Conservation (phyloP, 129 eudicot species). For the Pulicaria dysenterica region DNA sequence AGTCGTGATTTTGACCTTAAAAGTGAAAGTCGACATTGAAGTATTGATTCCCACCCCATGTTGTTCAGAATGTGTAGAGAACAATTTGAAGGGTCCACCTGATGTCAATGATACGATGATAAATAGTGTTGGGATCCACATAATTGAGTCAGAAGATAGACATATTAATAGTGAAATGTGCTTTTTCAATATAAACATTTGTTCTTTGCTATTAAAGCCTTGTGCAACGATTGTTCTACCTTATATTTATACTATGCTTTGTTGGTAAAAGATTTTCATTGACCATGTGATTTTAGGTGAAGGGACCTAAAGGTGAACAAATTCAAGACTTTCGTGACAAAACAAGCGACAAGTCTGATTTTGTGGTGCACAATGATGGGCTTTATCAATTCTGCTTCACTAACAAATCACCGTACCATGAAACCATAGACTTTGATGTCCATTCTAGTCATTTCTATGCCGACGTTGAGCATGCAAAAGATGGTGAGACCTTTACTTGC, state of each 20-base stretch:
- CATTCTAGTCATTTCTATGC: conserved; percentile 58
- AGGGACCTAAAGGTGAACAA: conserved; percentile 85
- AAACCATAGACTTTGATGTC: conserved; percentile 83
- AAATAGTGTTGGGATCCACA: no score
- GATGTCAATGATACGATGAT: no score
- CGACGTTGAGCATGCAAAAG: conserved; percentile 89
- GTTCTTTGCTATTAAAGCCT: not conserved
- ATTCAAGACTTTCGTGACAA: conserved; percentile 77
- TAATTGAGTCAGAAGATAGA: not conserved
- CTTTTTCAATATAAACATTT: not conserved
- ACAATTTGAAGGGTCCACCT: no score
- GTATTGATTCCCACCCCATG: not conserved
- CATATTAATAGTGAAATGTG: not conserved
- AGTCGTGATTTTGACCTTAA: conserved; percentile 9
- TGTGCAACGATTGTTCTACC: not conserved
- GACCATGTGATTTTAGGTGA: conserved; percentile 56
- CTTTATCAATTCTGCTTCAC: conserved; percentile 77
- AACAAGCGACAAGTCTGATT: conserved; percentile 70
- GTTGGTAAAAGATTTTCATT: conserved; percentile 1
- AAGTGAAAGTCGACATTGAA: not conserved
- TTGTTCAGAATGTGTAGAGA: not conserved
- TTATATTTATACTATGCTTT: not conserved
- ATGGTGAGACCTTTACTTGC: conserved; percentile 48
- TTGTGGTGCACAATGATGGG: conserved; percentile 73
- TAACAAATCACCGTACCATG: conserved; percentile 87